Evolutionary conservation across 169 alveolate species (phyloP).

Genomic region (Theileria orientalis): DNA sequence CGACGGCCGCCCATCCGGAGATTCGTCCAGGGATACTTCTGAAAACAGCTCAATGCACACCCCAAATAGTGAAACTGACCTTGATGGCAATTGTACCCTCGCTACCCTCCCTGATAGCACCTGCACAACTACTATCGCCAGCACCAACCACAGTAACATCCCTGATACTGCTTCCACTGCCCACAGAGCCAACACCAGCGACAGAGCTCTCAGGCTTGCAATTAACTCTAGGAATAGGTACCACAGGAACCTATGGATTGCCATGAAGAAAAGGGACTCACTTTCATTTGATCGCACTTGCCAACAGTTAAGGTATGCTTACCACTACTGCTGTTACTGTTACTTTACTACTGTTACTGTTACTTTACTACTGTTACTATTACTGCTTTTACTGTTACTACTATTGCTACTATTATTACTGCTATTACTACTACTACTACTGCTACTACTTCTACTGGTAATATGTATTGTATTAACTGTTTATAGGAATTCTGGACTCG

Average conservation of each 20-base stretch:
- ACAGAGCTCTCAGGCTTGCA: neutral
- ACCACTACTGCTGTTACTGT: neutral
- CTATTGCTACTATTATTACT: no score
- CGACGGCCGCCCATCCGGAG: neutral
- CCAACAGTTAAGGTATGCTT: slow-evolving; percentile 17
- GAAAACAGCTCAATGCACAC: neutral
- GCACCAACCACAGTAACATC: neutral
- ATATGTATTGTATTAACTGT: no score
- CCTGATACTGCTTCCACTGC: neutral
- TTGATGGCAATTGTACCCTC: no score
- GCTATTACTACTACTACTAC: no score
- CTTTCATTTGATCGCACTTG: slow-evolving; percentile 17
- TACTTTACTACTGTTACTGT: no score
- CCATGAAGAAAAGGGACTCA: slow-evolving; percentile 43
- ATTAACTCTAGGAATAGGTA: slow-evolving; percentile 18
- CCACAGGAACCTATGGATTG: slow-evolving; percentile 43
- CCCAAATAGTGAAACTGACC: no score
- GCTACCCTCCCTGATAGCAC: neutral
- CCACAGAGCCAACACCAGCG: neutral
- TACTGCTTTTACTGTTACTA: no score
- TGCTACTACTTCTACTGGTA: no score
- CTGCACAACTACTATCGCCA: neutral
- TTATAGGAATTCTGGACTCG: slow-evolving; percentile 12
- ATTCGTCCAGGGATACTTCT: neutral
- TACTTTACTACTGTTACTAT: no score